Base-by-base conservation (phyloP, 805 yeast species). In the Kuraishia borneana region DNA sequence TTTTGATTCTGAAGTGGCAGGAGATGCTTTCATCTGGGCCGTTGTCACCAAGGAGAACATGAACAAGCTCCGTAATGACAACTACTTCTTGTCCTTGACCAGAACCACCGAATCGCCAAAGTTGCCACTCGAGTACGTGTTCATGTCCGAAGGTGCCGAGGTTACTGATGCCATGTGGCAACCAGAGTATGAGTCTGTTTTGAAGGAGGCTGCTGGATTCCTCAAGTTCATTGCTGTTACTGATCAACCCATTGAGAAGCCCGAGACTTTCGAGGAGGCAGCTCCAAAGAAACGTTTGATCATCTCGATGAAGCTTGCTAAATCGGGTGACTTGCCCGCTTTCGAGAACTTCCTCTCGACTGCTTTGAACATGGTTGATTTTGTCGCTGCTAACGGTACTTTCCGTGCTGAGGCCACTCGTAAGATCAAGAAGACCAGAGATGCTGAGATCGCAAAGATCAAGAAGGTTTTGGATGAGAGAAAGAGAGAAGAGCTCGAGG, bases 101-200 rank as follows among this genome's bases (percentile, higher is more conserved):
- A 83, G 74, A 45, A 83, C 95, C 28, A 47, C 79, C 28, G 94
- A 85, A 52, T 74, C 81, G 18, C 53, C 68, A 19, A 67, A 70
- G 43, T 63, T 89, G 46, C 95, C 96, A 23, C 46, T 60, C 30
- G 74, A 81, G 42, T 83, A 69, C 50, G 95, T 84, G 19, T 84
- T 73, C 60, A 88, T 92, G 97, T 66, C 82, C 46, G 99, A 92
- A 65, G 74, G 74, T 37, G 68, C 76, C 40, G 97, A 89, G 54
- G 66, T 83, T 61, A 85, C 79, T 43, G 84, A 75, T 4, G 61
- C 72, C 38, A 60, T 83, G 34, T 65, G 69, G 43, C 67, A 75
- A 34, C 60, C 62, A 19, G 70, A 68, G 40, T 65, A 67, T 31
- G 57, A 61, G 20, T 62, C 63, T 21, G 59, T 73, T 21, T 51